These are phyloP conservation scores for Entonaema liquescens DNA, from an alignment of 495 filamentous ascomycete species.

Conservation along the genomic window DNA sequence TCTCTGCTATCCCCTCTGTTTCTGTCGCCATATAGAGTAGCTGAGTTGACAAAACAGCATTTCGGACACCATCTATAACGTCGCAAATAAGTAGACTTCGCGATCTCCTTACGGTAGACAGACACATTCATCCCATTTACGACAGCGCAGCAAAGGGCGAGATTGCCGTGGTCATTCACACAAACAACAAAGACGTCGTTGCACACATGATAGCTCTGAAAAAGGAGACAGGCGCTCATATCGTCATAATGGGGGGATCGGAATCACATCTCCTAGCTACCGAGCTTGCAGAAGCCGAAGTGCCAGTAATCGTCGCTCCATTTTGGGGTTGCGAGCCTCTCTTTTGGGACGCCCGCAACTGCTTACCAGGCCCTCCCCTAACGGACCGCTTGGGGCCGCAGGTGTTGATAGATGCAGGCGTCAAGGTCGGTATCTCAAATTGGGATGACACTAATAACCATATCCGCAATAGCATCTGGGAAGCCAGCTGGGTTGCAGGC, in stretches of 20 bases:
- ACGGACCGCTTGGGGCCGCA: conserved; percentile 46
- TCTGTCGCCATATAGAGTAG: not conserved
- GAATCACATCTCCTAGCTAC: conserved; percentile 46
- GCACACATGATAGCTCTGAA: conserved; percentile 32
- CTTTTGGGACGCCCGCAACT: conserved; percentile 32
- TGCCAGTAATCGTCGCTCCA: conserved; percentile 51
- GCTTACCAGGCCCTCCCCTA: conserved; percentile 46
- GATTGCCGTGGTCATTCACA: conserved; percentile 27
- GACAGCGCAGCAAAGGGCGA: conserved; percentile 24
- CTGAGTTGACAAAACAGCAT: conserved; percentile 5
- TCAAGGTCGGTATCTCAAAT: conserved; percentile 37
- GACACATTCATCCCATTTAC: conserved; percentile 27
- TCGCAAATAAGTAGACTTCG: conserved; percentile 28
- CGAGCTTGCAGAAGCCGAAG: conserved; percentile 49
- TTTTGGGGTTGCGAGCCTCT: conserved; percentile 38
- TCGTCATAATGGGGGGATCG: conserved; percentile 28
- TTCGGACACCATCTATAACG: conserved; percentile 25
- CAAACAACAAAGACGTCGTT: conserved; percentile 34
- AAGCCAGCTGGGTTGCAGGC: conserved; percentile 37
- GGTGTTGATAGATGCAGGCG: conserved; percentile 49
- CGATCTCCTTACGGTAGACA: conserved; percentile 29
- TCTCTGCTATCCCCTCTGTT: not conserved
- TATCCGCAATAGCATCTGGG: conserved; percentile 35
- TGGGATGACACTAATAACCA: conserved; percentile 35
- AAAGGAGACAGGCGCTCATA: conserved; percentile 28